These are phyloP conservation scores for Penicillium paradoxum DNA, from an alignment of 495 filamentous ascomycete species.

Conservation along the genomic window DNA sequence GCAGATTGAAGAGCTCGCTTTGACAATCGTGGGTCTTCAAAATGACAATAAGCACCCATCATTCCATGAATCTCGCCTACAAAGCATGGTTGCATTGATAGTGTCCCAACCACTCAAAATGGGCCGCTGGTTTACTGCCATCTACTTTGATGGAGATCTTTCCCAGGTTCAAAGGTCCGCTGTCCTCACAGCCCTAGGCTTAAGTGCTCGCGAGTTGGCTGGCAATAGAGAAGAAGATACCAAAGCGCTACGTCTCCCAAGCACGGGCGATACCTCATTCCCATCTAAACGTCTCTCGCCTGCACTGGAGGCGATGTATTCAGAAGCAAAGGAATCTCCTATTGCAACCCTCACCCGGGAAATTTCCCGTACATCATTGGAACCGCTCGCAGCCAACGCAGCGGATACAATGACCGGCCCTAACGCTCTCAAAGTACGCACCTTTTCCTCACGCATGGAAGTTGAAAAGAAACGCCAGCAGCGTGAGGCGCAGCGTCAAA, in stretches of 20 bases:
- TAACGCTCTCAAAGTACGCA: constrained; percentile 76
- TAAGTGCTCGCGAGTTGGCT: constrained; percentile 82
- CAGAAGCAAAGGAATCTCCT: constrained; percentile 42
- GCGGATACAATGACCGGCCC: constrained; percentile 70
- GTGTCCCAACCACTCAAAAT: constrained; percentile 70
- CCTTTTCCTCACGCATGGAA: constrained; percentile 67
- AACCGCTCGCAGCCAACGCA: constrained; percentile 66
- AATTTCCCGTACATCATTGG: constrained; percentile 65
- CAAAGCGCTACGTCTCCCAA: constrained; percentile 33
- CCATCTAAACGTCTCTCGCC: constrained; percentile 69
- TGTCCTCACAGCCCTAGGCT: constrained; percentile 73
- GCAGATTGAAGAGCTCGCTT: constrained; percentile 75
- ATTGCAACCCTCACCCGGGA: constrained; percentile 55
- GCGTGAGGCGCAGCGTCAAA: constrained; percentile 36
- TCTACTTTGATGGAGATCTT: constrained; percentile 89
- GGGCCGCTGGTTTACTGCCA: constrained; percentile 76
- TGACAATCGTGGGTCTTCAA: constrained; percentile 68
- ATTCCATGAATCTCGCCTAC: constrained; percentile 71
- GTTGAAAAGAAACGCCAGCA: constrained; percentile 59
- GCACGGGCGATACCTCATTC: constrained; percentile 48
- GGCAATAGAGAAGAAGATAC: constrained; percentile 66
- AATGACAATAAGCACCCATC: constrained; percentile 56
- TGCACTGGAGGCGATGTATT: constrained; percentile 47
- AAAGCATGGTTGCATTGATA: constrained; percentile 80
- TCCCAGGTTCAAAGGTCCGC: constrained; percentile 77